Conservation (phyloP, 768 basidiomycete genomes). For the Artomyces pyxidatus region DNA sequence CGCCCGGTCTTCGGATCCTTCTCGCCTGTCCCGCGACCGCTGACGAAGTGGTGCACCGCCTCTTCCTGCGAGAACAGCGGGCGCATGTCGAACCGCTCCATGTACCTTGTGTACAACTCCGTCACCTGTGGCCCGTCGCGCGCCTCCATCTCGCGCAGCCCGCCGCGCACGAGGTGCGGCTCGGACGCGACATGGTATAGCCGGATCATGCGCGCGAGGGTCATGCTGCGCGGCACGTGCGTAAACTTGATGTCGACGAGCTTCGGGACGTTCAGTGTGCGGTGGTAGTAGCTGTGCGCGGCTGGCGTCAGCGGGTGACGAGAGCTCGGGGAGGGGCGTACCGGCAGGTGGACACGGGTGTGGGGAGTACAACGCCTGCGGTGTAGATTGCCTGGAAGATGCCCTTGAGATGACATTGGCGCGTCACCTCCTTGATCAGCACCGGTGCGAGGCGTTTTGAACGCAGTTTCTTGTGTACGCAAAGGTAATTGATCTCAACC, state of each 20-base stretch:
- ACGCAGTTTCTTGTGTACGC: conserved; percentile 94
- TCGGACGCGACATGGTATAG: conserved; percentile 57
- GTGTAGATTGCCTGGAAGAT: conserved; percentile 98
- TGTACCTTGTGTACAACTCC: conserved; percentile 65
- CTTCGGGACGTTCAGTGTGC: conserved; percentile 85
- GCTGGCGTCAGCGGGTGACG: background rate
- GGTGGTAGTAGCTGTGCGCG: conserved; percentile 73
- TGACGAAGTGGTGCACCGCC: conserved; percentile 78
- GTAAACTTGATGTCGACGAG: conserved; percentile 87
- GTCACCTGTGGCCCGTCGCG: conserved; percentile 65
- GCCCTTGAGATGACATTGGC: conserved; percentile 81
- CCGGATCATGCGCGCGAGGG: conserved; percentile 84
- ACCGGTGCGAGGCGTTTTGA: conserved; percentile 93
- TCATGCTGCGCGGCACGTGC: conserved; percentile 79
- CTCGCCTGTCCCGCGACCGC: conserved; percentile 63
- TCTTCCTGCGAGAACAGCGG: conserved; percentile 74
- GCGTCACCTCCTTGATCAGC: conserved; percentile 94
- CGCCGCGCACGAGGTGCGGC: conserved; percentile 36
- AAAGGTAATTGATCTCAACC: conserved; percentile 95
- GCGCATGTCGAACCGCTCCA: conserved; percentile 79
- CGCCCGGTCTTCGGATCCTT: conserved; percentile 38
- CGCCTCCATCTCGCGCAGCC: conserved; percentile 84
- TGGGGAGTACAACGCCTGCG: conserved; percentile 87
- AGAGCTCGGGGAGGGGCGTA: conserved; percentile 25
- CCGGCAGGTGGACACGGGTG: conserved; percentile 83